Conservation (phyloP, 2,329 filamentous ascomycete genomes). For the Neoscytalidium dimidiatum region DNA sequence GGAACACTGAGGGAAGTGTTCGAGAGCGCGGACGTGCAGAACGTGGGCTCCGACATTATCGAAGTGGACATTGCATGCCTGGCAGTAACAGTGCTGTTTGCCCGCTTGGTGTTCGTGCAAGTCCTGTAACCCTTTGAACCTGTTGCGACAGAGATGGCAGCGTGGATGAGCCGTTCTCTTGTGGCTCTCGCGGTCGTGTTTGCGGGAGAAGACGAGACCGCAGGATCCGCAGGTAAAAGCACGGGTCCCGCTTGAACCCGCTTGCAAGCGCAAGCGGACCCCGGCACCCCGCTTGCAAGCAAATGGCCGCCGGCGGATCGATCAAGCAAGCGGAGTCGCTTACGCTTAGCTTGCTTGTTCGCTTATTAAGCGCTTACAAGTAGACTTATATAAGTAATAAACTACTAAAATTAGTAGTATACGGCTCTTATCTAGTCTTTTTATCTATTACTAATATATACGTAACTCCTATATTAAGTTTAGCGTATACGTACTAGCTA, state of each 20-base stretch:
- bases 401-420: no score
- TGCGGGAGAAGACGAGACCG: neutral
- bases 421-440: no score
- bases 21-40: constrained; percentile 1
- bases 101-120: neutral
- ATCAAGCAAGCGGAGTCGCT: neutral
- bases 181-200: neutral
- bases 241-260: neutral
- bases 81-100: constrained; percentile 22
- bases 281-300: no score
- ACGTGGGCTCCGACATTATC: constrained; percentile 15
- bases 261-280: no score
- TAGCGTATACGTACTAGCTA: no score
- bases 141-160: neutral
- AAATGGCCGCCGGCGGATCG: neutral
- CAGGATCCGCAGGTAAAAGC: neutral
- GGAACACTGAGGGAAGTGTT: constrained; percentile 21
- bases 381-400: no score
- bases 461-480: no score
- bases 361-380: neutral
- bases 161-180: neutral
- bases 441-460: no score
- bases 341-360: neutral
- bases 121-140: neutral
- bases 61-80: constrained; percentile 21